A percentile compares a stretch with the other conserved stretches of the same genome.
These are phyloP conservation scores for Tolypocladium nubicola DNA, from an alignment of 2,329 filamentous ascomycete genomes.

Conservation along the genomic window DNA sequence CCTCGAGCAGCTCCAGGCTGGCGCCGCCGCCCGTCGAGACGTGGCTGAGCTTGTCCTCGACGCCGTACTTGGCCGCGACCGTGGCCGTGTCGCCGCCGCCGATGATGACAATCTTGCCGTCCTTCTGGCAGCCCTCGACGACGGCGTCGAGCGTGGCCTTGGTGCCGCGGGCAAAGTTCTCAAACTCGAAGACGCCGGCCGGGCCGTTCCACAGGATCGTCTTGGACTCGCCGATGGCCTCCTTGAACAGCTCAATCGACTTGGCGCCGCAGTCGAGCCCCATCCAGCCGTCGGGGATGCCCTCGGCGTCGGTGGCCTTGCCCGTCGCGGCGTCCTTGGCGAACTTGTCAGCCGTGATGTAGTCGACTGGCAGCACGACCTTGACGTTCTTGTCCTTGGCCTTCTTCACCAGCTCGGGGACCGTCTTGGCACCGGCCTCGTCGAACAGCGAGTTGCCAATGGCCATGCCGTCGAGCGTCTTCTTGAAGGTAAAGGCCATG, in stretches of 20 bases:
- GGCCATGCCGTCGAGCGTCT: constrained; percentile 82
- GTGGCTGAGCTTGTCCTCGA: constrained; percentile 95
- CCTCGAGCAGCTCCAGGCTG: constrained; percentile 90
- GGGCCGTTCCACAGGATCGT: constrained; percentile 99
- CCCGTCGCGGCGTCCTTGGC: constrained; percentile 71
- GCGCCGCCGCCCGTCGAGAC: constrained; percentile 96
- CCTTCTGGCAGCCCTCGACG: constrained; percentile 62
- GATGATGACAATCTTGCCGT: constrained; percentile 94
- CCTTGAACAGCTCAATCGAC: constrained; percentile 79
- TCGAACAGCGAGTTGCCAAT: constrained; percentile 92
- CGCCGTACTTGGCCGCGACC: constrained; percentile 92
- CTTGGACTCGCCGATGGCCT: constrained; percentile 77
- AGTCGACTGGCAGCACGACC: constrained; percentile 89
- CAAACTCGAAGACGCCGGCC: constrained; percentile 93
- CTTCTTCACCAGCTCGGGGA: constrained; percentile 80
- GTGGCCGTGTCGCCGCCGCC: constrained; percentile 97
- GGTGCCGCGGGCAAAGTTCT: constrained; percentile 85
- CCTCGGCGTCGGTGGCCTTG: constrained; percentile 72
- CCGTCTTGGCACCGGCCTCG: constrained; percentile 86
- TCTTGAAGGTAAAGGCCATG: constrained; percentile 99
- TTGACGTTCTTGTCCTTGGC: constrained; percentile 94
- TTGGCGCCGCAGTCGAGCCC: constrained; percentile 89
- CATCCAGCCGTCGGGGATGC: constrained; percentile 97
- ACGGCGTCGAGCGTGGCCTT: constrained; percentile 86
- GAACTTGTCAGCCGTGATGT: constrained; percentile 94